Evolutionary conservation across 2,329 filamentous ascomycete genomes (phyloP), one percentile per base, ranked within the genome.

Genomic region (Emmonsiellopsis sp.): DNA sequence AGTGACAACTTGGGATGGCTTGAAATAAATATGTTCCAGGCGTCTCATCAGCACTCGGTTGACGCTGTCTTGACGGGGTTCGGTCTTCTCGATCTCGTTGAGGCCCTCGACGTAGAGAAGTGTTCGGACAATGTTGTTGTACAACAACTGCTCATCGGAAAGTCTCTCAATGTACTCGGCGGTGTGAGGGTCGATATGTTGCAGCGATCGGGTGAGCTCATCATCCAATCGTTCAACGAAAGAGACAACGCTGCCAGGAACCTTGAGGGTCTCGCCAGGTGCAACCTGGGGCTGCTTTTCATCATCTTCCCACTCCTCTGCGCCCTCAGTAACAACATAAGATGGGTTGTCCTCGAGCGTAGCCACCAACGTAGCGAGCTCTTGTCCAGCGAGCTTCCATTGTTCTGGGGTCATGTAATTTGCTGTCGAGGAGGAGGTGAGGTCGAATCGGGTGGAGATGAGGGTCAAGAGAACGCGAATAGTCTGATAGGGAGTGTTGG

Each of bases 271-370:
- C 70, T 95, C 85, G 58, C 83, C 88, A 21, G 79, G 71, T 54
- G 81, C 82, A 61, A 92, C 77, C 34, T 79, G 78, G 11, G 93
- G 93, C 42, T 84, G 81, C 78, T 96, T 97, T 64, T 98, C 94
- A 62, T 98, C 94, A 65, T 98, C 93, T 62, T 98, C 93, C 93
- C 93, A 97, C 73, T 98, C 93, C 69, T 98, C 93, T 21, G 89
- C 93, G 61, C 82, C 85, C 74, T 98, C 93, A 27, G 93, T 78
- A 47, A 98, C 88, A 50, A 97, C 78, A 67, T 92, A 87, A 59
- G 93, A 84, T 56, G 79, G 78, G 74, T 88, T 88, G 56, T 80
- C 73, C 70, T 95, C 88, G 42, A 98, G 83, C 14, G 90, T 83
- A 56, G 83, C 76, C 42, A 98, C 79, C 33, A 98, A 81, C 47